phyloP scores from a whole-genome alignment of 495 filamentous ascomycete genomes.

The Chlorociboria aeruginascens region DNA sequence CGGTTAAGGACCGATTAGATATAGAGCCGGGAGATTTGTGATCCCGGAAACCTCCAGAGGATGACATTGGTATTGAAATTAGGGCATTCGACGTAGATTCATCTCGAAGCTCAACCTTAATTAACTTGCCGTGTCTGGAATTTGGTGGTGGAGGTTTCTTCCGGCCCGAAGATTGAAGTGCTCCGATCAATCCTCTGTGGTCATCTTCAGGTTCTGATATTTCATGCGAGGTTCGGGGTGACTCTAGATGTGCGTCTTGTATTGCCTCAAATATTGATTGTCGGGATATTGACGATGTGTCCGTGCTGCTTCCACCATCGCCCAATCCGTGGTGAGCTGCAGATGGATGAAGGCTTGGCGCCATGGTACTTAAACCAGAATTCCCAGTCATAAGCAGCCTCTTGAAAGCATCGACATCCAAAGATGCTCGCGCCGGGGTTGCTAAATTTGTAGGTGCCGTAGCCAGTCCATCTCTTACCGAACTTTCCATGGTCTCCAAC shows the following conservation, averaged over 20 bases:
- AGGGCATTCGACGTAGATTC: slow-evolving; percentile 6
- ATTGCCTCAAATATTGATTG: slow-evolving; percentile 18
- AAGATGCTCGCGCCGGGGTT: slow-evolving; percentile 25
- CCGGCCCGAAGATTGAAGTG: slow-evolving; percentile 3
- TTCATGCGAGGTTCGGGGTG: slow-evolving; percentile 20
- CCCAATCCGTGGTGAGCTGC: slow-evolving; percentile 10
- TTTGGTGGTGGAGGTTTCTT: slow-evolving; percentile 18
- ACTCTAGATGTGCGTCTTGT: slow-evolving; percentile 18
- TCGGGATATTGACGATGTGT: slow-evolving; percentile 20
- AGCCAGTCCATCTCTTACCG: slow-evolving; percentile 15
- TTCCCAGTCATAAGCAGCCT: slow-evolving; percentile 48
- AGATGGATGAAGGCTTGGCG: neutral
- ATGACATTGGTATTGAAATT: neutral
- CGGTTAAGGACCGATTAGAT: slow-evolving; percentile 7
- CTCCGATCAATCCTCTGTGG: neutral
- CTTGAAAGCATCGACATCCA: slow-evolving; percentile 53
- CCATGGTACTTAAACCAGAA: slow-evolving; percentile 20
- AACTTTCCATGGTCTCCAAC: slow-evolving; percentile 29
- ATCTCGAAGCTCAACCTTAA: slow-evolving; percentile 19
- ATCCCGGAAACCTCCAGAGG: neutral
- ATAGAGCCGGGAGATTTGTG: neutral
- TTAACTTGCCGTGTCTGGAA: slow-evolving; percentile 21
- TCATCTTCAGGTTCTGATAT: slow-evolving; percentile 19
- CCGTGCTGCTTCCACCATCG: slow-evolving; percentile 19
- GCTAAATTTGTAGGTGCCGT: slow-evolving; percentile 9